Base-by-base conservation (phyloP, 2,329 filamentous ascomycete species). In the Cytospora piceae region DNA sequence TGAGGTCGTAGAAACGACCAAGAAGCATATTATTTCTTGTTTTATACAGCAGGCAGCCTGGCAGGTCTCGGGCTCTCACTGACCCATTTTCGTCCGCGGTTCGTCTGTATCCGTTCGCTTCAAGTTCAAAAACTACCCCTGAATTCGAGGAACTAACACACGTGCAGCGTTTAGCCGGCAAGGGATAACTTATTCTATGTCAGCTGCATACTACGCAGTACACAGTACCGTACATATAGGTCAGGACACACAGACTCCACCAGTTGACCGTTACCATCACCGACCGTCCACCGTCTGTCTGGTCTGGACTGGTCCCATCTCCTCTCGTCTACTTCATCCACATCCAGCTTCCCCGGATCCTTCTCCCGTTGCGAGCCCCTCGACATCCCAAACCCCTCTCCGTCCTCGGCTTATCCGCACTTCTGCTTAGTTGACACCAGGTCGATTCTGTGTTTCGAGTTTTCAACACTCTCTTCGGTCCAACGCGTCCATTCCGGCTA, bases 361-460 rank as follows among this genome's bases (percentile, higher is more conserved):
- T 53, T 63, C 53, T 31, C 31, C 53, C 53, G 53, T 57, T 63
- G 53, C 61, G 53, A 57, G 61, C 53, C 61, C 61, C 61, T 63
- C 61, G 56, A 55, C 34, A 51, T 55, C 42, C 17, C 37, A 46
- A 29, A 42, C 61, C 61, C 61, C 61, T 63, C 61, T 63, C 61
- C 61, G 53, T 63, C 61, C 61, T 63, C 61, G 61, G 61, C 61
- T 63, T 57, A 55, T 57, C 53, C 53, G 53, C 53, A 52, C 53
- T 63, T 39, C 53, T 54, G 34, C 39, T 42, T 29, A 34, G 37
- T 63, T 55, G 61, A 63, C 61, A 57, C 39, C 52, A 63, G 49
- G 27, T 49, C 49, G 52, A 51, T 53, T 63, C 53, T 63, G 34
- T 51, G 53, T 63, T 51, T 51, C 29, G 60, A 57, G 27, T 57